Percentiles rank a stretch among this genome's conserved stretches.
Conservation (phyloP, 441 rosid species). For the Jatropha podagrica region DNA sequence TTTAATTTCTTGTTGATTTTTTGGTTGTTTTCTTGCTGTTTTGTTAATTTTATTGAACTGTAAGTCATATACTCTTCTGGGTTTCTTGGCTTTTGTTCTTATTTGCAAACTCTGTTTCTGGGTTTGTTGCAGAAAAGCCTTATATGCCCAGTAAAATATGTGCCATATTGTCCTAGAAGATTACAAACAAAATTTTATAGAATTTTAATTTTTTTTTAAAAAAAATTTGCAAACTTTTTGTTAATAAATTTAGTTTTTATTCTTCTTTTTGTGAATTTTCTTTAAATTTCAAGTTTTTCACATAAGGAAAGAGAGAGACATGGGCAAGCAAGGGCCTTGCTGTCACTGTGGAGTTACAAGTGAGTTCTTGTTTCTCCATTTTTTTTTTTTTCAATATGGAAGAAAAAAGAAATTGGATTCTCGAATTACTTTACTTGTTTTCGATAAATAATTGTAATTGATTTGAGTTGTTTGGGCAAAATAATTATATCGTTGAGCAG, state of each 20-base stretch:
- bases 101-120: slow-evolving; percentile 42
- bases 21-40: slow-evolving; percentile 14
- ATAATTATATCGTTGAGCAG: slow-evolving; percentile 24
- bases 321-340: slow-evolving; percentile 99
- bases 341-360: slow-evolving; percentile 99
- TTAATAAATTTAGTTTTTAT: slow-evolving; percentile 24
- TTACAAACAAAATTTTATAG: slow-evolving; percentile 18
- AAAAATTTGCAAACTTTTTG: slow-evolving; percentile 20
- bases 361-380: slow-evolving; percentile 90
- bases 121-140: slow-evolving; percentile 41
- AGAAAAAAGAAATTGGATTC: slow-evolving; percentile 1
- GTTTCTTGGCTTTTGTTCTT: slow-evolving; percentile 46
- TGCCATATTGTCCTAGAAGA: slow-evolving; percentile 36
- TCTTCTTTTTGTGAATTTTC: neutral
- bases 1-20: slow-evolving; percentile 33
- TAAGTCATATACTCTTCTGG: slow-evolving; percentile 34
- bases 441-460: slow-evolving; percentile 13
- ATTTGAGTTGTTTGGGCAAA: slow-evolving; percentile 21
- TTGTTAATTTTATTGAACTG: slow-evolving; percentile 23
- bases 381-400: slow-evolving; percentile 16
- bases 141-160: slow-evolving; percentile 31
- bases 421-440: slow-evolving; percentile 10
- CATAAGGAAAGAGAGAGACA: slow-evolving; percentile 40
- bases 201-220: slow-evolving; percentile 8
- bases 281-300: slow-evolving; percentile 30